Percentiles rank a stretch among this genome's conserved stretches.
Evolutionary conservation across 2,329 filamentous ascomycete genomes (phyloP).

Genomic region (Neonectria coccinea): DNA sequence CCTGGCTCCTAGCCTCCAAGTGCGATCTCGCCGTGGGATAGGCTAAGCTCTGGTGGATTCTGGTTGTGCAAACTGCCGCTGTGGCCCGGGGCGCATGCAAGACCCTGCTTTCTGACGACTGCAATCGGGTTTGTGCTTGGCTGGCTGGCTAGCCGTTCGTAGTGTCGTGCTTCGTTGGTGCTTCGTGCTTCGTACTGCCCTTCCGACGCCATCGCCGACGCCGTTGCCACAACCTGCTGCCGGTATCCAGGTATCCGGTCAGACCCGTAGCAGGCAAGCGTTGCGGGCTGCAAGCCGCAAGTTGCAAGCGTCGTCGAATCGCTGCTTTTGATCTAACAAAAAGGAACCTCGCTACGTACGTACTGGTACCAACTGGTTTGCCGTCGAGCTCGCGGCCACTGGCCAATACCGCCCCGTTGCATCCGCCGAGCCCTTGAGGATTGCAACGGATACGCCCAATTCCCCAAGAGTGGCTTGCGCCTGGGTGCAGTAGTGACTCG

Average conservation of each 20-base stretch:
- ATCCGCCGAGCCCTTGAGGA: constrained; percentile 33
- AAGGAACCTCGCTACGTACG: constrained; percentile 28
- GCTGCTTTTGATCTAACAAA: constrained; percentile 23
- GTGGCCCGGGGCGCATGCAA: constrained; percentile 30
- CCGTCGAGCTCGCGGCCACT: constrained; percentile 5
- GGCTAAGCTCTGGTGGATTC: neutral
- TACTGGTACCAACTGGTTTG: constrained; percentile 18
- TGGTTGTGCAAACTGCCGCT: constrained; percentile 30
- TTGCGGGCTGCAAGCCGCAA: neutral
- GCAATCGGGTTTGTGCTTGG: constrained; percentile 32
- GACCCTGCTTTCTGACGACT: constrained; percentile 29
- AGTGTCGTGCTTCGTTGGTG: too few relatives aligned
- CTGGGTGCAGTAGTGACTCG: constrained; percentile 36
- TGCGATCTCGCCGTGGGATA: constrained; percentile 31
- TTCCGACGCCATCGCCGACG: constrained; percentile 10
- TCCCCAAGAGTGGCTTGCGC: constrained; percentile 39
- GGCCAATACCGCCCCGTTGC: constrained; percentile 24
- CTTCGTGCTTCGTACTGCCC: neutral
- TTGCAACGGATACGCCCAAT: constrained; percentile 30
- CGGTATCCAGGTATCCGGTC: constrained; percentile 21
- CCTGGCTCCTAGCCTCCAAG: constrained; percentile 27
- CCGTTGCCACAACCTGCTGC: constrained; percentile 16
- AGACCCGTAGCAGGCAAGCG: constrained; percentile 14
- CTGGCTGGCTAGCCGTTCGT: constrained; percentile 16
- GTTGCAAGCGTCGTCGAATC: constrained; percentile 2